phyloP scores from a whole-genome alignment of 225 moss, liverwort and hornwort species.

The Marchantia polymorpha region DNA sequence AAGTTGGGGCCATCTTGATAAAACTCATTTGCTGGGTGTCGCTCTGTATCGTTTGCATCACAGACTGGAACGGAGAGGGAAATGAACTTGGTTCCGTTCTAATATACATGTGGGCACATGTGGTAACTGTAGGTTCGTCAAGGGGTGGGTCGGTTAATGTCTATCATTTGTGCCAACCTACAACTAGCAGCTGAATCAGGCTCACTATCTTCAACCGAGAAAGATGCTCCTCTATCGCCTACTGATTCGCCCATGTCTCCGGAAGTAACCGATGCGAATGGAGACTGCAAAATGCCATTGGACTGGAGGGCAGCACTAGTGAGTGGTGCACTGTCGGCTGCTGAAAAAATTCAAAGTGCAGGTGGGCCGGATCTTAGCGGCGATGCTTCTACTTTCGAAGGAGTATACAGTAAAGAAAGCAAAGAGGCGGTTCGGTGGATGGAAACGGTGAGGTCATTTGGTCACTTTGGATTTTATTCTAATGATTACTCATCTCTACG shows the following conservation, averaged over 20 bases:
- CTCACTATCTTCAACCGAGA: neutral
- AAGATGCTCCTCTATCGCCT: neutral
- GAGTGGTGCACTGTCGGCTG: slow-evolving; percentile 55
- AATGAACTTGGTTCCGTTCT: neutral
- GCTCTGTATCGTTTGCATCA: neutral
- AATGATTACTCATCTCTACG: too few species aligned
- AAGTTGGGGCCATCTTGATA: too few species aligned
- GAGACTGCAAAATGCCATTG: slow-evolving; percentile 21
- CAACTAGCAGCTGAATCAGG: slow-evolving; percentile 21
- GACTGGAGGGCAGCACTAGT: slow-evolving; percentile 58
- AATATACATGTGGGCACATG: neutral
- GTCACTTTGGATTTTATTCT: neutral
- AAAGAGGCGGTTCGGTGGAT: slow-evolving; percentile 80
- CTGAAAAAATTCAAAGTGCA: slow-evolving; percentile 53
- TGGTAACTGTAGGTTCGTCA: slow-evolving; percentile 59
- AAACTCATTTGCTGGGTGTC: too few species aligned
- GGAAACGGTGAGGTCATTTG: slow-evolving; percentile 53
- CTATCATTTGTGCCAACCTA: slow-evolving; percentile 64
- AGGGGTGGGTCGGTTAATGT: slow-evolving; percentile 67
- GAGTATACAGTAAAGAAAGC: slow-evolving; percentile 51
- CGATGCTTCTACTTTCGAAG: slow-evolving; percentile 38
- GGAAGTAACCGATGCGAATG: neutral
- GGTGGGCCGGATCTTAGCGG: slow-evolving; percentile 42
- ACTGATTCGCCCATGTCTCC: neutral
- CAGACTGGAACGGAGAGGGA: neutral